Percentiles rank a stretch among this genome's conserved stretches.
phyloP scores from a whole-genome alignment of 2,329 filamentous ascomycete species.

The Ilyonectria mors-panacis region DNA sequence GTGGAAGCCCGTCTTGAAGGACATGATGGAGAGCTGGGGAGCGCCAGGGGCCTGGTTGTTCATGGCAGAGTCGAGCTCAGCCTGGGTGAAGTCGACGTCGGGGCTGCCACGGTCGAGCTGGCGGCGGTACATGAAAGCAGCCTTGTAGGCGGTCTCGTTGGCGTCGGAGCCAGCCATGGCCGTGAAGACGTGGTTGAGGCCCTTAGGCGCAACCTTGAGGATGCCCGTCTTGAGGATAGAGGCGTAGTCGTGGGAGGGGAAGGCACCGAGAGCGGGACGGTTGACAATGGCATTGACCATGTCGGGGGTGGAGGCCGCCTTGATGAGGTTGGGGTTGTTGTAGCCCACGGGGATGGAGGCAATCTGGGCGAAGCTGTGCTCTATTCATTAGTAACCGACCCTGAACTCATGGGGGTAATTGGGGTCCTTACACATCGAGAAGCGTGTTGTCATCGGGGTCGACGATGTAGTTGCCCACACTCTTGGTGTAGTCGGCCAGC shows the following conservation, averaged over 20 bases:
- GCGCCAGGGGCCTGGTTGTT: conserved; percentile 84
- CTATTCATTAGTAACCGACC: conserved; percentile 19
- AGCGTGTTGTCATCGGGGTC: conserved; percentile 80
- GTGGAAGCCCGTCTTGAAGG: conserved; percentile 91
- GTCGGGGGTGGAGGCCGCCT: conserved; percentile 80
- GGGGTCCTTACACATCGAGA: conserved; percentile 75
- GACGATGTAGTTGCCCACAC: conserved; percentile 84
- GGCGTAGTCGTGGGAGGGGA: conserved; percentile 89
- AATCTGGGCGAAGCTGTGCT: conserved; percentile 87
- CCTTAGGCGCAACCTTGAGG: conserved; percentile 85
- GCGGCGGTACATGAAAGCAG: conserved; percentile 93
- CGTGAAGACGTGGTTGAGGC: conserved; percentile 91
- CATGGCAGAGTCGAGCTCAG: conserved; percentile 84
- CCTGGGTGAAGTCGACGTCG: conserved; percentile 82
- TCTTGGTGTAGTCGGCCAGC: conserved; percentile 82
- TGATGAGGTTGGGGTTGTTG: conserved; percentile 85
- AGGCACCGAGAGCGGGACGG: conserved; percentile 91
- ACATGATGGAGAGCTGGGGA: conserved; percentile 85
- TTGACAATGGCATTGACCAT: conserved; percentile 89
- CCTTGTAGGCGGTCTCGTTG: conserved; percentile 96
- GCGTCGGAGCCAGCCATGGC: conserved; percentile 91
- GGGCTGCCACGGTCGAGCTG: conserved; percentile 85
- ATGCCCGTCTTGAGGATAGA: conserved; percentile 84
- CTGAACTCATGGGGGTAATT: background rate
- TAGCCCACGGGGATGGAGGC: conserved; percentile 94